A percentile compares a stretch with the other conserved stretches of the same genome.
phyloP scores from a whole-genome alignment of 495 filamentous ascomycete species.

The Aspergillus bridgeri region DNA sequence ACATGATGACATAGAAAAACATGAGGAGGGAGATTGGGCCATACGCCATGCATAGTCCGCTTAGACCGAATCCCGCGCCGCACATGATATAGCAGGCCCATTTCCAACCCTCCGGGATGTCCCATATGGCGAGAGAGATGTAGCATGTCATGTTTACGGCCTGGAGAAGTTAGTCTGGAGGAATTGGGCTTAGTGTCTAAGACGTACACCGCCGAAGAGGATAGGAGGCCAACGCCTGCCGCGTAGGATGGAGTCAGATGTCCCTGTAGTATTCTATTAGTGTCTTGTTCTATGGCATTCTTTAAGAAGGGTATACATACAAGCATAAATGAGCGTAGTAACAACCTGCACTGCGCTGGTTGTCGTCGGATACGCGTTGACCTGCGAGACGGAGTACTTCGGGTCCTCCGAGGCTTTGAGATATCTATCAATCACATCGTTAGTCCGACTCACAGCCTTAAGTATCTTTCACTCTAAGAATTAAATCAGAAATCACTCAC shows the following conservation, averaged over 20 bases:
- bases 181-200: too few species aligned
- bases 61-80: constrained; percentile 37
- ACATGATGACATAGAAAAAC: too few species aligned
- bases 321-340: constrained; percentile 45
- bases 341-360: constrained; percentile 46
- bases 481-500: constrained; percentile 17
- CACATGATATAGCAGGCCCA: constrained; percentile 42
- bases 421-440: constrained; percentile 16
- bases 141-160: constrained; percentile 38
- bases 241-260: constrained; percentile 49
- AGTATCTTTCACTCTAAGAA: not conserved
- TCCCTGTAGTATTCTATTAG: constrained; percentile 25
- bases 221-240: constrained; percentile 56
- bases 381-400: constrained; percentile 35
- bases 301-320: constrained; percentile 17
- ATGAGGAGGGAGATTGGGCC: constrained; percentile 11
- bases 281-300: not conserved
- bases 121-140: constrained; percentile 40
- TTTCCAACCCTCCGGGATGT: constrained; percentile 43
- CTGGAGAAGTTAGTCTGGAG: constrained; percentile 17
- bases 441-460: not conserved
- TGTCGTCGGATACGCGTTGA: constrained; percentile 46
- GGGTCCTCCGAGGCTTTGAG: constrained; percentile 38
- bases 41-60: constrained; percentile 43
- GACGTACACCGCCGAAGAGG: constrained; percentile 45